Base-by-base conservation (phyloP, 768 basidiomycete species). In the Tricholoma hemisulphureum region DNA sequence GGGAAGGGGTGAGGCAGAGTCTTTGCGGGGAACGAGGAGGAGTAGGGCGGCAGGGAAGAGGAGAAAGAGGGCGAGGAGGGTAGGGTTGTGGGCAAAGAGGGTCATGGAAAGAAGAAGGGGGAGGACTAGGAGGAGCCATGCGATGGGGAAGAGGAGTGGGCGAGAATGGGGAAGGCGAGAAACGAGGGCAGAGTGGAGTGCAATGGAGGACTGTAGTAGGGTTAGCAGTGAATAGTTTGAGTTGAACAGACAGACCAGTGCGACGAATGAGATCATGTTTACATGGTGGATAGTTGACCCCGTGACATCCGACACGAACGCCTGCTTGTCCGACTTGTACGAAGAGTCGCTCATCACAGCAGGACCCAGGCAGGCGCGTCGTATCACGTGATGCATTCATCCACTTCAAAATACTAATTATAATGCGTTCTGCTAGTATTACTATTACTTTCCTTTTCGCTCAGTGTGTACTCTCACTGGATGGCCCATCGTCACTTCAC, bases 81-180 rank as follows among this genome's bases (percentile, higher is more conserved):
- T 62, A 0, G 93, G 88, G 10, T 72, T 70, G 28, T 80, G 71
- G 0, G 93, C 87, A 64, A 86, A 88, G 26, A 88, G 54, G 0
- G 96, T 96, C 73, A 97, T 83, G 3, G 85, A 88, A 8, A 95
- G 76, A 2, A 95, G 76, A n/a, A 95, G 76, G 0, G 96, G 96
- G 0, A 91, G 53, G 6, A 87, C 81, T 11, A 95, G 81, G 9
- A 90, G 69, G 7, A 77, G 34, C 78, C 84, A 92, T 69, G 93
- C 86, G 31, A 76, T 52, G 11, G 73, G 43, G 55, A 83, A 77
- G 18, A 74, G 69, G 28, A 79, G 68, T 8, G 67, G 56, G 18
- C 67, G 73, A 18, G 74, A 69, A 3, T 73, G 53, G 4, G 79
- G 69, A 2, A 82, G 66, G 18, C 84, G 83, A 2, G 83, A 82